Evolutionary conservation across 2,329 filamentous ascomycete genomes (phyloP).

Genomic region (Monilinia fructigena): DNA sequence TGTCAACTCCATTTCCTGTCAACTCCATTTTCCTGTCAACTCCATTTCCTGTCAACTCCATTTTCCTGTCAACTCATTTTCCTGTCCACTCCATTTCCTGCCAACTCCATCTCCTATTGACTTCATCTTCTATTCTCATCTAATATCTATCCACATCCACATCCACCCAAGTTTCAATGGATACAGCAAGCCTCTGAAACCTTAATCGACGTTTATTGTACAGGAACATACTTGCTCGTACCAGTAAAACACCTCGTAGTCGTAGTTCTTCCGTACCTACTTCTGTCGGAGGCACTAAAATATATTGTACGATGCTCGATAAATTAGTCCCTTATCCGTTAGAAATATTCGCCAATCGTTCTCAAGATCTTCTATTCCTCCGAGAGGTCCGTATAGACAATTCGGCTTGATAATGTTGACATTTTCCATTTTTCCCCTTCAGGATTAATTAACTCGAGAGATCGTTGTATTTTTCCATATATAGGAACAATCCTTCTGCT

Average conservation of each 20-base stretch:
- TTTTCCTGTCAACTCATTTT: no score
- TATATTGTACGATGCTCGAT: no score
- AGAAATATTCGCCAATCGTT: constrained; percentile 13
- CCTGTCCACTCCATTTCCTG: no score
- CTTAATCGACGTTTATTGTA: constrained; percentile 5
- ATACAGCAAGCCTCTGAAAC: background rate
- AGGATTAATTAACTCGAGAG: background rate
- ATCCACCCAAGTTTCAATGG: background rate
- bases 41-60: no score
- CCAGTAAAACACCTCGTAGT: background rate
- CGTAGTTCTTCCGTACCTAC: background rate
- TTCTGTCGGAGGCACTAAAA: no score
- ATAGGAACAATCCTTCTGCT: background rate
- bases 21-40: no score
- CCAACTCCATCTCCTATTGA: no score
- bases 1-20: no score
- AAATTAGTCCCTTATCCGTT: background rate
- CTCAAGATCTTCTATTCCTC: constrained; percentile 2
- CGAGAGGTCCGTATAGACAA: no score
- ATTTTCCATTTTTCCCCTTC: no score
- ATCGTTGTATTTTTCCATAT: background rate
- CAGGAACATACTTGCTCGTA: background rate
- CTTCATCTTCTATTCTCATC: no score
- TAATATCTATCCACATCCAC: background rate
- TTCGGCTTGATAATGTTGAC: background rate